A percentile compares a stretch with the other conserved stretches of the same genome.
phyloP scores from a whole-genome alignment of 2,329 filamentous ascomycete genomes.

The Colletotrichum paranaense region DNA sequence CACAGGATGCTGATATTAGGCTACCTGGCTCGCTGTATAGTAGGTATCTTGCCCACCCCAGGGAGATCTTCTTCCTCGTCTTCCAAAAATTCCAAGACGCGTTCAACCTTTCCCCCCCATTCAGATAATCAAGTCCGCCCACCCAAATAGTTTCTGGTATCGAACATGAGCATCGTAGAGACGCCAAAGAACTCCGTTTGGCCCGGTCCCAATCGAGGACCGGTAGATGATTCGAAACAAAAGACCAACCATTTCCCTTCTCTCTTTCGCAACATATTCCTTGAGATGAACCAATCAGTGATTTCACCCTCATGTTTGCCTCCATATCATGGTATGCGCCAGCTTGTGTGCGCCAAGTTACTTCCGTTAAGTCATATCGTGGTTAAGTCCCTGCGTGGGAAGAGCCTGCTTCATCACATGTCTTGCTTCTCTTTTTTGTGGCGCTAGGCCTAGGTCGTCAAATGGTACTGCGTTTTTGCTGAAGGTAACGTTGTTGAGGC shows the following conservation, averaged over 20 bases:
- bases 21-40: slow-evolving; percentile 28
- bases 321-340: slow-evolving; percentile 23
- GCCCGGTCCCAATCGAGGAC: neutral
- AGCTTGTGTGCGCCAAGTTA: slow-evolving; percentile 19
- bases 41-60: slow-evolving; percentile 7
- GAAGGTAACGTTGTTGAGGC: neutral
- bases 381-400: slow-evolving; percentile 28
- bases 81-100: slow-evolving; percentile 8
- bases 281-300: slow-evolving; percentile 19
- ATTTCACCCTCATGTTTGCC: slow-evolving; percentile 11
- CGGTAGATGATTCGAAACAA: slow-evolving; percentile 21
- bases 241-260: slow-evolving; percentile 30
- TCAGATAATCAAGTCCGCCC: slow-evolving; percentile 15
- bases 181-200: slow-evolving; percentile 36
- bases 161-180: slow-evolving; percentile 37
- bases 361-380: slow-evolving; percentile 32
- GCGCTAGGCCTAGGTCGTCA: slow-evolving; percentile 26
- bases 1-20: slow-evolving; percentile 34
- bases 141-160: slow-evolving; percentile 34
- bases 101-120: neutral
- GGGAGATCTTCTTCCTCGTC: neutral
- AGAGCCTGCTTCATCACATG: slow-evolving; percentile 36
- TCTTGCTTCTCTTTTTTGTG: slow-evolving; percentile 17
- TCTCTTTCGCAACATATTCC: slow-evolving; percentile 30
- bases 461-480: slow-evolving; percentile 1